Evolutionary conservation across 169 alveolate genomes (phyloP).

Genomic region (Eimeria sp.): DNA sequence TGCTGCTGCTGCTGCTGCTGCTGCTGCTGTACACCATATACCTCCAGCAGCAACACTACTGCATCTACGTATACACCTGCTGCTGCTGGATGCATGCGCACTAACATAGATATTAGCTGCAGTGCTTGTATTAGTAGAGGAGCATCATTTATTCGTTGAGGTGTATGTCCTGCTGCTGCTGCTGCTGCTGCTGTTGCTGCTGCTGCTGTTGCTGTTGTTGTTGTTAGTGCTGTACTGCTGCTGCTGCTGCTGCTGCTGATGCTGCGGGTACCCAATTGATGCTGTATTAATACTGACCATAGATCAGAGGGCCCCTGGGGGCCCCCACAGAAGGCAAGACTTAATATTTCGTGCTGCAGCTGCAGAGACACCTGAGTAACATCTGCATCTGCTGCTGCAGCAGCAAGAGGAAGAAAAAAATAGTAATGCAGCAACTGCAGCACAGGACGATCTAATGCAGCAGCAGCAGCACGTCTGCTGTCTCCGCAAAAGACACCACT

Average conservation of each 20-base stretch:
- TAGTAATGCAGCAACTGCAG: conserved; percentile 17
- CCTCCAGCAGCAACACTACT: conserved; percentile 57
- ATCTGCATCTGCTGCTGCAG: conserved; percentile 50
- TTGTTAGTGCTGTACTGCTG: conserved; percentile 59
- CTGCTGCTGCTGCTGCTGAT: conserved; percentile 76
- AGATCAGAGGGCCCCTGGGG: conserved; percentile 38
- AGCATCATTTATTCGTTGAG: not conserved
- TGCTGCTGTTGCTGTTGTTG: conserved; percentile 76
- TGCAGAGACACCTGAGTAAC: conserved; percentile 67
- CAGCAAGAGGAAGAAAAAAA: conserved; percentile 58
- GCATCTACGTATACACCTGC: conserved; percentile 5
- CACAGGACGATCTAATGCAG: conserved; percentile 55
- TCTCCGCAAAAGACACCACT: conserved; percentile 70
- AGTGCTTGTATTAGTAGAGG: conserved; percentile 23
- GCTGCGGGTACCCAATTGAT: conserved; percentile 43
- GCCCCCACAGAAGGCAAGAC: conserved; percentile 46
- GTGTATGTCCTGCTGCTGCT: conserved; percentile 17
- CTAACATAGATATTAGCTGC: not conserved
- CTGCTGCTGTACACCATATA: conserved; percentile 54
- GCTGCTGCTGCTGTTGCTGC: conserved; percentile 34
- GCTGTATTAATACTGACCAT: conserved; percentile 39
- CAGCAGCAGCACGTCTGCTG: conserved; percentile 74
- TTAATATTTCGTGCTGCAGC: conserved; percentile 71
- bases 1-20: conserved; percentile 72
- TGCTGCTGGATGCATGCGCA: conserved; percentile 50